Evolutionary conservation across 345 rosid species (phyloP).

Genomic region (Lepidium didymum): DNA sequence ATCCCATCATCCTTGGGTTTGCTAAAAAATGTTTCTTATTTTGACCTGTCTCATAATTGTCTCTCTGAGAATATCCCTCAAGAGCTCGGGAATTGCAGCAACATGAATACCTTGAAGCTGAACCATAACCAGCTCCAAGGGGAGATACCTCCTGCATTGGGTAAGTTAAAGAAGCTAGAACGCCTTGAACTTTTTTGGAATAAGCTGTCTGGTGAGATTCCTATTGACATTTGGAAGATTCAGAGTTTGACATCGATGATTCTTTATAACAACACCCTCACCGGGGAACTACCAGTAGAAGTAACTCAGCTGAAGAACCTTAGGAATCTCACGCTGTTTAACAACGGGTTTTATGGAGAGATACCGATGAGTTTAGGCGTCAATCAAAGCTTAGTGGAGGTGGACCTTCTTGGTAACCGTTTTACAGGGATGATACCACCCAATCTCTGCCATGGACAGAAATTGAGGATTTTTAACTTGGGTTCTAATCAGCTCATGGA

Average conservation of each 20-base stretch:
- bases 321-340: slow-evolving; percentile 40
- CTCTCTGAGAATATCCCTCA: slow-evolving; percentile 61
- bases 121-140: slow-evolving; percentile 58
- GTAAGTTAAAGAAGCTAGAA: slow-evolving; percentile 36
- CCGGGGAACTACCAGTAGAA: slow-evolving; percentile 58
- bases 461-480: slow-evolving; percentile 36
- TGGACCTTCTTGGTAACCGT: slow-evolving; percentile 53
- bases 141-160: slow-evolving; percentile 52
- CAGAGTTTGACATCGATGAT: slow-evolving; percentile 40
- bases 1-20: slow-evolving; percentile 65
- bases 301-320: slow-evolving; percentile 53
- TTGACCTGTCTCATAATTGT: slow-evolving; percentile 53
- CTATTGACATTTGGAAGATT: slow-evolving; percentile 59
- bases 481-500: slow-evolving; percentile 57
- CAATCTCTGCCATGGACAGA: slow-evolving; percentile 55
- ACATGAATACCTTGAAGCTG: slow-evolving; percentile 34
- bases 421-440: slow-evolving; percentile 69
- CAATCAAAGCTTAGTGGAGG: slow-evolving; percentile 50
- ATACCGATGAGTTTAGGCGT: slow-evolving; percentile 61
- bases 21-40: slow-evolving; percentile 26
- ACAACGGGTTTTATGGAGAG: slow-evolving; percentile 50
- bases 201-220: slow-evolving; percentile 59
- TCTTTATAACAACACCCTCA: slow-evolving; percentile 52
- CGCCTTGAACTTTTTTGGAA: slow-evolving; percentile 56
- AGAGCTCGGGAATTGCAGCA: slow-evolving; percentile 63